Evolutionary conservation across 495 filamentous ascomycete genomes (phyloP).

Genomic region (Daldinia grandis): DNA sequence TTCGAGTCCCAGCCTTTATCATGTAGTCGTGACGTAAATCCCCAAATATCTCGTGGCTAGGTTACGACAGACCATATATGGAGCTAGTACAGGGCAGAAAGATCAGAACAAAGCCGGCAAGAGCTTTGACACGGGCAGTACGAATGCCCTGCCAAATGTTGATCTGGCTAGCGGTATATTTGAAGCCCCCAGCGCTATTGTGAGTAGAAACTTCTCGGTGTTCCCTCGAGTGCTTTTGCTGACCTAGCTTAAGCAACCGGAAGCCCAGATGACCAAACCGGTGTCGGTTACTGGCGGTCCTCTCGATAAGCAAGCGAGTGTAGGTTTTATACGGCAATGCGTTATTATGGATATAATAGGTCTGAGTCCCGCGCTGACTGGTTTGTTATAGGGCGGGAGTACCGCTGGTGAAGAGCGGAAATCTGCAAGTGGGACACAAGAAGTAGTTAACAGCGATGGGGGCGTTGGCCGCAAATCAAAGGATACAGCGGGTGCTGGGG

Average conservation of each 20-base stretch:
- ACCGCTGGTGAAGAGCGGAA: slow-evolving; percentile 1
- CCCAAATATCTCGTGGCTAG: background rate
- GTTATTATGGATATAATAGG: background rate
- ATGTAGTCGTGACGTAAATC: slow-evolving; percentile 17
- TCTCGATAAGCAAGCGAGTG: slow-evolving; percentile 14
- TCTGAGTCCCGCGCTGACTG: background rate
- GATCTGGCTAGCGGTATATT: slow-evolving; percentile 24
- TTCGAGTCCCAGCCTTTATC: background rate
- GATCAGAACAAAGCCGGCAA: slow-evolving; percentile 25
- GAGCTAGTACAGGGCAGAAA: slow-evolving; percentile 10
- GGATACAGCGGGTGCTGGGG: slow-evolving; percentile 21
- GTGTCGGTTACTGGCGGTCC: slow-evolving; percentile 1
- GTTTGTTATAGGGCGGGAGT: slow-evolving; percentile 3
- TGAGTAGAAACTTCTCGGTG: slow-evolving; percentile 1
- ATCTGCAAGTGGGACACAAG: background rate
- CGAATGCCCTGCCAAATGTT: slow-evolving; percentile 18
- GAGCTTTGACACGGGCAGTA: slow-evolving; percentile 20
- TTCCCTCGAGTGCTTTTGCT: background rate
- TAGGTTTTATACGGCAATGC: background rate
- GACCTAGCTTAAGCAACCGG: slow-evolving; percentile 13
- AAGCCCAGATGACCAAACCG: slow-evolving; percentile 4
- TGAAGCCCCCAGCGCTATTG: slow-evolving; percentile 17
- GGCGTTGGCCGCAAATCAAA: slow-evolving; percentile 8
- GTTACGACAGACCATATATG: slow-evolving; percentile 4
- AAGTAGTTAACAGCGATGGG: background rate